Evolutionary conservation across 2,329 filamentous ascomycete genomes (phyloP).

Genomic region (Fusarium fujikuroi): DNA sequence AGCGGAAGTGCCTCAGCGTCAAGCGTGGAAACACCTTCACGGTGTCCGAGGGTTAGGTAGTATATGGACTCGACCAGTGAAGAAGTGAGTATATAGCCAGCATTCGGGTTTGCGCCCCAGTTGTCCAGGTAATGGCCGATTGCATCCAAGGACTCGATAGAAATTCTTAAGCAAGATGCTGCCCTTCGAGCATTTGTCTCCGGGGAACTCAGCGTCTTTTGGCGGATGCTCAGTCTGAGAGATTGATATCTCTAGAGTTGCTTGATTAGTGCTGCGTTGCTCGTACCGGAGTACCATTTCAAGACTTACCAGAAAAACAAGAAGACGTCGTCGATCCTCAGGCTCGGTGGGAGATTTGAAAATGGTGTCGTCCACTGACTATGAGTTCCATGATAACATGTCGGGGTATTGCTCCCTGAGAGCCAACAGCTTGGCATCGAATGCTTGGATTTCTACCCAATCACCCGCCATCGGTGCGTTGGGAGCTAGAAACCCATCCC

Average conservation of each 20-base stretch:
- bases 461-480: background rate
- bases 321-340: background rate
- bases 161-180: background rate
- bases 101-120: background rate
- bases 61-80: background rate
- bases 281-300: rapidly evolving
- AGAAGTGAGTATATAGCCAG: background rate
- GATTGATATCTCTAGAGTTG: background rate
- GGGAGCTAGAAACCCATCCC: background rate
- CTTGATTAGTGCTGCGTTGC: background rate
- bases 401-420: background rate
- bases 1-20: background rate
- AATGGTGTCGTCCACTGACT: background rate
- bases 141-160: background rate
- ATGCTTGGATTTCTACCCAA: background rate
- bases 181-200: background rate
- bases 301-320: background rate
- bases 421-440: background rate
- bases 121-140: background rate
- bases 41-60: background rate
- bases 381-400: background rate
- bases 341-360: background rate
- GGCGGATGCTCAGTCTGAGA: background rate
- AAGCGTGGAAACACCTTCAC: background rate
- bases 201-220: background rate